Evolutionary conservation across 306 rosid species (phyloP).

Genomic region (Vachellia pachyceras): DNA sequence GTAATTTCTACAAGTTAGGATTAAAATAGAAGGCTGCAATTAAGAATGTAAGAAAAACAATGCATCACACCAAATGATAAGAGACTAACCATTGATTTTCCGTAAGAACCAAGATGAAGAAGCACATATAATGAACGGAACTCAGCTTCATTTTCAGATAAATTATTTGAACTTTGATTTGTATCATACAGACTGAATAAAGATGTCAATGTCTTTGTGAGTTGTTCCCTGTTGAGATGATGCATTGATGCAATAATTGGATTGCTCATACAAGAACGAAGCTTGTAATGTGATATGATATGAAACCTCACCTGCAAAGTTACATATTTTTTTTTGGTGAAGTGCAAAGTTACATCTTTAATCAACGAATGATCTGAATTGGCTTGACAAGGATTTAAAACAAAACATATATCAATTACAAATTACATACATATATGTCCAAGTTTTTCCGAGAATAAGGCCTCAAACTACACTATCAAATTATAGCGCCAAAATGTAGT

Average conservation of each 20-base stretch:
- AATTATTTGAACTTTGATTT: slow-evolving; percentile 51
- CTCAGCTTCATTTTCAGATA: slow-evolving; percentile 78
- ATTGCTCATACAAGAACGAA: slow-evolving; percentile 51
- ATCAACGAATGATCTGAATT: slow-evolving; percentile 18
- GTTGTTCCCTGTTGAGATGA: slow-evolving; percentile 91
- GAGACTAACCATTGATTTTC: slow-evolving; percentile 70
- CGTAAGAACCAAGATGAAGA: slow-evolving; percentile 77
- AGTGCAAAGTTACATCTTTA: slow-evolving; percentile 40
- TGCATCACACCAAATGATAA: slow-evolving; percentile 43
- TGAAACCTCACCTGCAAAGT: slow-evolving; percentile 80
- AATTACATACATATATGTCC: slow-evolving; percentile 1
- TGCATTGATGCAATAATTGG: slow-evolving; percentile 70
- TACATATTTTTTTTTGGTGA: too few relatives aligned
- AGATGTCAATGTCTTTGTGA: slow-evolving; percentile 76
- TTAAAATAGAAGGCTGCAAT: slow-evolving; percentile 31
- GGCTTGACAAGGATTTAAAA: slow-evolving; percentile 25
- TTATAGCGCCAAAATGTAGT: not conserved
- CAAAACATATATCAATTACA: slow-evolving; percentile 10
- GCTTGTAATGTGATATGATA: slow-evolving; percentile 73
- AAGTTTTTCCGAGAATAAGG: slow-evolving; percentile 20
- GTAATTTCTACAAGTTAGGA: slow-evolving; percentile 39
- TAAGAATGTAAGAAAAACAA: slow-evolving; percentile 26
- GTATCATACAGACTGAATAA: slow-evolving; percentile 70
- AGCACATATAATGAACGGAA: slow-evolving; percentile 82
- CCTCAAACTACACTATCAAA: slow-evolving; percentile 1